Evolutionary conservation across 495 filamentous ascomycete species (phyloP), one percentile per base, ranked within the genome.

Genomic region (Aspergillus funiculosus): DNA sequence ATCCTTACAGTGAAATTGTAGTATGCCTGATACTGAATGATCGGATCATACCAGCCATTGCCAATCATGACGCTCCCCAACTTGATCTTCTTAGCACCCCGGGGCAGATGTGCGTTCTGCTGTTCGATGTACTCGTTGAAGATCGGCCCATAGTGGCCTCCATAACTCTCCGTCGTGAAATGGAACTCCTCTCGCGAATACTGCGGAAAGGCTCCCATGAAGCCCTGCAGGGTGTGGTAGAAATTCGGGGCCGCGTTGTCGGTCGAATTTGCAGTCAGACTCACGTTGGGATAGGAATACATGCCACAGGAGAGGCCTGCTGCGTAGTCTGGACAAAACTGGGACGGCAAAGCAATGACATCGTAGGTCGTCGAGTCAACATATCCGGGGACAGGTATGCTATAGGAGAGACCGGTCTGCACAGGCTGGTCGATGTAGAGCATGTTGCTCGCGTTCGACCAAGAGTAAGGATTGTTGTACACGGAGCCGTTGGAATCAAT

Each of bases 391-490:
- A 60, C 62, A 0, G 51, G 51, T 8, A 58, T 44, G 26, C 66
- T 65, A 52, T 81, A 84, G 25, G 75, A 80, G 49, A 82, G 83
- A 0, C 81, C 81, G 2, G 71, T 68, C 22, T 77, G 75, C 26
- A 75, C 73, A 1, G 80, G 80, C 59, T 84, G 75, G 49, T 83
- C 80, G 37, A 84, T 69, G 53, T 78, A 84, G 7, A 81, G 60
- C 69, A 79, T 78, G 51, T 81, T 82, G 43, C 74, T 75, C 40
- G 75, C 74, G 38, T 72, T 71, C 51, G 79, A 82, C 59, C 69
- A 85, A 37, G 72, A 76, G 57, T 77, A 73, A 4, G 73, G 72
- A 51, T 78, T 80, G 51, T 77, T 80, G 18, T 60, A 48, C 8
- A 59, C 51, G 6, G 74, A 73, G 25, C 59, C 65, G 46, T 76